Base-by-base conservation (phyloP, 352 stramenopile genomes). In the Phytophthora quininea region DNA sequence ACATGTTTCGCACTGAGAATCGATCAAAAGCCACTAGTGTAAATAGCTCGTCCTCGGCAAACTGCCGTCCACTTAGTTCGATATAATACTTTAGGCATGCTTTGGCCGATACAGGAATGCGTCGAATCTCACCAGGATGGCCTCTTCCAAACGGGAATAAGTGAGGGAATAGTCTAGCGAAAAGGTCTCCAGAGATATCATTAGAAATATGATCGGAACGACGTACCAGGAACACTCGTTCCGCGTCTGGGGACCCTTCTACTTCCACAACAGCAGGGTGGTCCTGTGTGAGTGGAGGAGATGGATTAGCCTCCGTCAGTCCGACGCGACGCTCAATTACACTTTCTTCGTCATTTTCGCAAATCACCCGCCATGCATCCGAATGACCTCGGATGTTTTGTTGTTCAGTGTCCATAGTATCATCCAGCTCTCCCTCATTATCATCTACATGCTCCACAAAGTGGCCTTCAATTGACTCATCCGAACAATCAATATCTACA, bases 11-110 rank as follows among this genome's bases (percentile, higher is more conserved):
- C 54, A 59, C 12, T 4, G 62, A 63, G 31, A 69, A 27, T 3
- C 38, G 29, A 24, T 64, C 54, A 30, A 69, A 69, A 3, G 47
- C 57, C 1, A 58, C 31, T 48, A 69, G 38, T 30, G 37, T 32
- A 46, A 69, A 69, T 1, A 63, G 38, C 48, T 64, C 54, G 43
- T 69, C 19, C 24, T 69, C 54, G 4, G 54, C 62, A 50, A 69
- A 69, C 27, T 38, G 47, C 1, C 62, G 62, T 4, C n/a, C 10
- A 27, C 62, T 69, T 2, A 64, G 40, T 40, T 51, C 30, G 6
- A 14, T 30, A 19, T 69, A 69, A n/a, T 64, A 33, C 12, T 58
- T 53, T 24, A 64, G 27, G 29, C 62, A 69, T 38, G 32, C 54
- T 29, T 69, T 35, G 11, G 58, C 24, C 4, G 46, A 54, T 14